Percentiles rank a stretch among this genome's conserved stretches.
phyloP scores from a whole-genome alignment of 345 rosid genomes.

The Eucalyptus tenuipes region DNA sequence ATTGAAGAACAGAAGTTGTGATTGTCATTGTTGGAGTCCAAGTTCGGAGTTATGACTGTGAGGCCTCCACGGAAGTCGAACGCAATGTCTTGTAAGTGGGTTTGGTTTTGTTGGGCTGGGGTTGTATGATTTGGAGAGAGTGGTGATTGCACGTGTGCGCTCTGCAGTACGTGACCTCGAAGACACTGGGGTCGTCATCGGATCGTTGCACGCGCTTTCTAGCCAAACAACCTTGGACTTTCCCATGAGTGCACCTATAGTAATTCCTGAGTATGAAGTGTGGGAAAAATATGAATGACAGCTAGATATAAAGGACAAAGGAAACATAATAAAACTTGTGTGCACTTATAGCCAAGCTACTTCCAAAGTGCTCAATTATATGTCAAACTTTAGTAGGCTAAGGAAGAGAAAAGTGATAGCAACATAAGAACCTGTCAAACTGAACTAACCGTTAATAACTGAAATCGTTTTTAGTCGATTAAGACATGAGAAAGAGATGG shows the following conservation, averaged over 20 bases:
- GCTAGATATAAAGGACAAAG: not conserved
- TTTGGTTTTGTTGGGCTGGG: not conserved
- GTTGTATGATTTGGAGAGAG: not conserved
- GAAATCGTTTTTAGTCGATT: too few relatives aligned
- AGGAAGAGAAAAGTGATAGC: not conserved
- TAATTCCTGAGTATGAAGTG: constrained; percentile 1
- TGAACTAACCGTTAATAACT: not conserved
- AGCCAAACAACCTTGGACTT: constrained; percentile 12
- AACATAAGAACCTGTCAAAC: not conserved
- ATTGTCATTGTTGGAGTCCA: not conserved
- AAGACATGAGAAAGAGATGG: too few relatives aligned
- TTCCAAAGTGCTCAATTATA: not conserved
- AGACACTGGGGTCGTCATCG: constrained; percentile 12
- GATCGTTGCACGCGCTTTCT: constrained; percentile 24
- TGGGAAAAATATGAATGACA: not conserved
- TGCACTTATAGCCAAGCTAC: not conserved
- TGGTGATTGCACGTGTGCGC: constrained; percentile 10
- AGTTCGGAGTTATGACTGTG: constrained; percentile 8
- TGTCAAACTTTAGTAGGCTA: not conserved
- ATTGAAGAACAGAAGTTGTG: not conserved
- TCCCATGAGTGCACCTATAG: constrained; percentile 6
- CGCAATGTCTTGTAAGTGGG: constrained; percentile 10
- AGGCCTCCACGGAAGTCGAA: not conserved
- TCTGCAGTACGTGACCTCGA: constrained; percentile 12
- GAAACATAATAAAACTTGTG: not conserved